These are phyloP conservation scores for Nicotiana attenuata DNA, from an alignment of 257 asterid genomes.

Conservation along the genomic window DNA sequence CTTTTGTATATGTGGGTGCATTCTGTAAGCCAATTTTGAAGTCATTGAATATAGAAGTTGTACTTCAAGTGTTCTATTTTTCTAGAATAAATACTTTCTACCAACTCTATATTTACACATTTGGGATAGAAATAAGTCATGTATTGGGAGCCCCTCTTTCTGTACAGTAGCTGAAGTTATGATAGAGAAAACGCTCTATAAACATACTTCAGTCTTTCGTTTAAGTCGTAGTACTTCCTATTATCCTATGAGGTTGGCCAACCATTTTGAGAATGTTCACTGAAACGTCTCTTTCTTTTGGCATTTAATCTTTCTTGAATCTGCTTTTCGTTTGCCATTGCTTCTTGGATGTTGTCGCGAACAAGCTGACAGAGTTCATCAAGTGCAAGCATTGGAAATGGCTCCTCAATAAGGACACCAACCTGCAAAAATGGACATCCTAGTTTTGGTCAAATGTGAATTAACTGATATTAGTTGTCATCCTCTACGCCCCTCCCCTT, in stretches of 20 bases:
- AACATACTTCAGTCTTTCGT: neutral
- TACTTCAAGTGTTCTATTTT: neutral
- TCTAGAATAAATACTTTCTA: neutral
- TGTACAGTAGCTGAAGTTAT: neutral
- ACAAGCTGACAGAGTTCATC: constrained; percentile 68
- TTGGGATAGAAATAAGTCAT: neutral
- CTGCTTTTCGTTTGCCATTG: constrained; percentile 44
- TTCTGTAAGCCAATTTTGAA: neutral
- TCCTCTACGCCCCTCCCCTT: neutral
- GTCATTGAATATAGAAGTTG: neutral
- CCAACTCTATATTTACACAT: neutral
- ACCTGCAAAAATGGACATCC: constrained; percentile 42
- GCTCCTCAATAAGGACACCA: constrained; percentile 95
- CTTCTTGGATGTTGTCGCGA: constrained; percentile 49
- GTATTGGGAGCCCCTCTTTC: neutral
- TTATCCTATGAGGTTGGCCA: constrained; percentile 39
- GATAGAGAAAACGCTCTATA: neutral
- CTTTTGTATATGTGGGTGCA: neutral
- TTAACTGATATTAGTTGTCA: neutral
- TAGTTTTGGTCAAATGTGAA: neutral
- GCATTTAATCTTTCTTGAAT: constrained; percentile 45
- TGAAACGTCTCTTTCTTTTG: constrained; percentile 27
- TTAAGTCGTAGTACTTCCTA: neutral
- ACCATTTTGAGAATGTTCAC: constrained; percentile 50
- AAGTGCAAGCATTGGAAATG: constrained; percentile 92